phyloP scores from a whole-genome alignment of 164 flowering plant genomes.

The Vitis riparia region DNA sequence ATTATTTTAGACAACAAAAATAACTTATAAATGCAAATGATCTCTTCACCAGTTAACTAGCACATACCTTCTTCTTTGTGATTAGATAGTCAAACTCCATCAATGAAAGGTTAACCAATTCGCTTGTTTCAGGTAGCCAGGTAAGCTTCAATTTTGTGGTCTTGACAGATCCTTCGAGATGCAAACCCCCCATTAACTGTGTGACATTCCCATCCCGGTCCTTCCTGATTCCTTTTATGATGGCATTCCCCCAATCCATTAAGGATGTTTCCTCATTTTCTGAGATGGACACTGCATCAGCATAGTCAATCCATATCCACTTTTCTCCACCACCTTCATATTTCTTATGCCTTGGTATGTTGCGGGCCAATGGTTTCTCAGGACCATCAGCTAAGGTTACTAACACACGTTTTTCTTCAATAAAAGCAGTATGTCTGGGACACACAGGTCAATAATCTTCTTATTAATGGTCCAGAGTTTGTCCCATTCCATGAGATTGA shows the following conservation, averaged over 20 bases:
- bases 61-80: slow-evolving; percentile 84
- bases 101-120: slow-evolving; percentile 67
- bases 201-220: slow-evolving; percentile 59
- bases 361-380: slow-evolving; percentile 67
- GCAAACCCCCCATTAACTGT: slow-evolving; percentile 61
- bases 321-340: slow-evolving; percentile 84
- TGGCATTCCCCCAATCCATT: slow-evolving; percentile 98
- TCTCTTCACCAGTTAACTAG: not conserved
- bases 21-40: not conserved
- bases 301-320: slow-evolving; percentile 79
- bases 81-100: slow-evolving; percentile 81
- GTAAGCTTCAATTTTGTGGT: slow-evolving; percentile 94
- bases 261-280: slow-evolving; percentile 77
- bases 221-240: slow-evolving; percentile 67
- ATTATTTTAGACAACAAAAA: not conserved
- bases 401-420: slow-evolving; percentile 65
- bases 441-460: slow-evolving; percentile 94
- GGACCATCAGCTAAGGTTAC: slow-evolving; percentile 80
- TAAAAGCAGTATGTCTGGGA: slow-evolving; percentile 88
- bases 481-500: slow-evolving; percentile 99
- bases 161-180: slow-evolving; percentile 92
- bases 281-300: slow-evolving; percentile 67
- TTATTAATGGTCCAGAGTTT: slow-evolving; percentile 96
- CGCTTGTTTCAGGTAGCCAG: slow-evolving; percentile 79
- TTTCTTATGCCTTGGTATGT: slow-evolving; percentile 86